Conservation (phyloP, 352 stramenopile genomes). For the Globisporangium rhizosaccharum region DNA sequence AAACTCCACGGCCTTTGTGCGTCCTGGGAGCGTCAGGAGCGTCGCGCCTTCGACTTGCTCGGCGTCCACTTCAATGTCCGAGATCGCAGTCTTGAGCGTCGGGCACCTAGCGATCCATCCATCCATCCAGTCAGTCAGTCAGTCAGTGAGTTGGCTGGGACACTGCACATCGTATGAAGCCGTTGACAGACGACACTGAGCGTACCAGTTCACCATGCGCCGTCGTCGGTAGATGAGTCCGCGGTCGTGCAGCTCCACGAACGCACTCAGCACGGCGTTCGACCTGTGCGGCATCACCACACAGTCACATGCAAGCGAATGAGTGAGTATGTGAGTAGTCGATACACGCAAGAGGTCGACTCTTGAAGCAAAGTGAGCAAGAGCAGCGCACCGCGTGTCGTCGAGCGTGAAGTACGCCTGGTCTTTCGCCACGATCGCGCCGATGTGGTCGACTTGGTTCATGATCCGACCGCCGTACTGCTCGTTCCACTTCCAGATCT, state of each 20-base stretch:
- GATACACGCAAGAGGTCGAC: conserved; percentile 23
- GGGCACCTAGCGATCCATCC: conserved; percentile 40
- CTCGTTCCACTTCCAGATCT: conserved; percentile 98
- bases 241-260: conserved; percentile 92
- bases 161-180: neutral
- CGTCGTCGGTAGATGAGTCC: conserved; percentile 96
- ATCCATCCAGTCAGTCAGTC: too few relatives aligned
- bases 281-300: conserved; percentile 18
- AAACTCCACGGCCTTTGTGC: conserved; percentile 66
- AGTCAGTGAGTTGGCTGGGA: neutral
- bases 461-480: conserved; percentile 96
- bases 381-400: conserved; percentile 78
- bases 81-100: conserved; percentile 94
- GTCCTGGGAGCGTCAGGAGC: conserved; percentile 68
- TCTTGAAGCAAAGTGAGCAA: conserved; percentile 48
- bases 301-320: neutral
- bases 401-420: conserved; percentile 99
- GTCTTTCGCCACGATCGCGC: conserved; percentile 95
- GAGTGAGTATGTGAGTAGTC: neutral
- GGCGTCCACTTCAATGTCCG: conserved; percentile 97
- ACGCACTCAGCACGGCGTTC: conserved; percentile 52
- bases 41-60: conserved; percentile 93
- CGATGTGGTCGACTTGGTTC: conserved; percentile 92
- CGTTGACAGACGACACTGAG: neutral
- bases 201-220: conserved; percentile 98